Base-by-base conservation (phyloP, 257 asterid species). In the Buddleja alternifolia region DNA sequence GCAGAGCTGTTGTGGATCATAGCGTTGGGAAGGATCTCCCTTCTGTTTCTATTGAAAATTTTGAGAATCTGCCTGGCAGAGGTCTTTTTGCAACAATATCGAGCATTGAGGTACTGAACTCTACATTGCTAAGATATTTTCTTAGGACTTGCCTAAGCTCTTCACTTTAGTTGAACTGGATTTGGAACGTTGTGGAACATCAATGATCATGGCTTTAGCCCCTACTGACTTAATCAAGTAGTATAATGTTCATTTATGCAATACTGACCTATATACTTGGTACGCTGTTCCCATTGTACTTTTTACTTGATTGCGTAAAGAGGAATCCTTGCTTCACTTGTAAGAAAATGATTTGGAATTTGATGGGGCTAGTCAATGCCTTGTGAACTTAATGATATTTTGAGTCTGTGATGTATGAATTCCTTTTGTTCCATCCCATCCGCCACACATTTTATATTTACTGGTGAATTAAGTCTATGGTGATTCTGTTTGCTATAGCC, bases 1-100 rank as follows among this genome's bases (percentile, higher is more conserved):
- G 81, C 95, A 91, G 99, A 79, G 99, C 97, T 54, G 96, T 91
- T 54, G 95, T 94, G 59, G 97, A 89, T 76, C 99, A 91, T 76
- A 89, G 99, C 77, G 51, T 82, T 15, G 97, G 97, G 74, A 82
- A 94, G 84, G 95, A 94, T 75, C 97, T 94, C 69, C 99, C 99
- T 47, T 77, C 92, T 45, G 90, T 94, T 73, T 88, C 85, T 71
- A 93, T 94, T 70, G 97, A 94, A 74, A 89, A 78, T 71, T 91
- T 94, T 25, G 97, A 91, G 83, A 94, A 89, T 79, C 72, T 94
- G 34, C 99, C 99, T 70, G 99, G 99, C 50, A 87, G 96, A 74
- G 97, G 97, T 78, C 93, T 94, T 40, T 78, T 75, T 53, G 99
- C 97, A 10, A 94, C 97, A 40, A 72, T 94, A 72, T 89, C 93